phyloP scores from a whole-genome alignment of 2,329 filamentous ascomycete genomes.

The Apiospora hydei region DNA sequence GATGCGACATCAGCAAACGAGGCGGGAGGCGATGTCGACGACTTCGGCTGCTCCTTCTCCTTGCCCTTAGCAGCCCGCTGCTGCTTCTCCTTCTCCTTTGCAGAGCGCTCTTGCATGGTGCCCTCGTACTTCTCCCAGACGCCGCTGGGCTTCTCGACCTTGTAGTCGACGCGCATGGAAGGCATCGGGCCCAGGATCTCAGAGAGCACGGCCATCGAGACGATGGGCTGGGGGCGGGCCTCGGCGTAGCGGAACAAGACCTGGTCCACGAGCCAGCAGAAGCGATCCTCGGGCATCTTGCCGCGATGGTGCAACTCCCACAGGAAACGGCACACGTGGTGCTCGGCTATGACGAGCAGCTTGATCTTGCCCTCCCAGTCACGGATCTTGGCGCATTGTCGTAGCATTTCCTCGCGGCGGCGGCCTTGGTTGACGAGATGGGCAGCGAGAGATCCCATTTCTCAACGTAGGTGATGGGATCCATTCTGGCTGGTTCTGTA shows the following conservation, averaged over 20 bases:
- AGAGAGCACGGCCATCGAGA: neutral
- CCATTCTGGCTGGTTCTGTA: neutral
- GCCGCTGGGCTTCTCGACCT: neutral
- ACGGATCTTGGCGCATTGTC: neutral
- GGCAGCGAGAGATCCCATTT: neutral
- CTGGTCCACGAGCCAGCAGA: neutral
- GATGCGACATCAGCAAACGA: neutral
- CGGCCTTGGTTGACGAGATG: neutral
- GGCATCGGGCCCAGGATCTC: neutral
- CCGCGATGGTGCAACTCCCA: neutral
- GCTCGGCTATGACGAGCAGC: neutral
- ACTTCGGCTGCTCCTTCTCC: neutral
- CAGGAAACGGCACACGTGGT: conserved; percentile 2
- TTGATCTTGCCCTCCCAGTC: neutral
- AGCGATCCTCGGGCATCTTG: neutral
- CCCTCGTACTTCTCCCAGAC: conserved; percentile 4
- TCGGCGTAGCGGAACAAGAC: conserved; percentile 1
- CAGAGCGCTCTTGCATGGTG: neutral
- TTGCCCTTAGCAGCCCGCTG: neutral
- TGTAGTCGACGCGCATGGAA: neutral
- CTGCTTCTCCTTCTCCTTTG: neutral
- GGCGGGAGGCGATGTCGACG: neutral
- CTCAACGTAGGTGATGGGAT: neutral
- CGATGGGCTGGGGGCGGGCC: neutral
- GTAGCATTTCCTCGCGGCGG: neutral